phyloP scores from a whole-genome alignment of 371 early-diverging fungal genomes.

The Dichotomocladium elegans region DNA sequence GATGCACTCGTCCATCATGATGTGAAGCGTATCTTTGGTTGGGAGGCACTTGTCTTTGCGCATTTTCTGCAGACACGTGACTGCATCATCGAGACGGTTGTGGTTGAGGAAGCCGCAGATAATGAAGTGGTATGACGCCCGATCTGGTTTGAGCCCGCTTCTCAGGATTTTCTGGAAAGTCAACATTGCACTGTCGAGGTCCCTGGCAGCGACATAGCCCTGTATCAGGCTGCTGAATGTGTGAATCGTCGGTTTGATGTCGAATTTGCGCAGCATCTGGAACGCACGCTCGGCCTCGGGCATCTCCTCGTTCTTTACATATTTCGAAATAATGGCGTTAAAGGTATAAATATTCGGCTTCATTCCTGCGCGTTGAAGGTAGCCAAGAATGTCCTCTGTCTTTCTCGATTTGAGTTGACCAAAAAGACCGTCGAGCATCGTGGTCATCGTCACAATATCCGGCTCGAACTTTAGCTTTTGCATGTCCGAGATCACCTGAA shows the following conservation, averaged over 20 bases:
- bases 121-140: constrained; percentile 43
- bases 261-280: constrained; percentile 10
- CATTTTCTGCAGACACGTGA: constrained; percentile 31
- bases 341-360: constrained; percentile 42
- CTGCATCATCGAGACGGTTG: constrained; percentile 32
- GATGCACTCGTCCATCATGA: constrained; percentile 29
- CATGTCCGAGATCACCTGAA: constrained; percentile 37
- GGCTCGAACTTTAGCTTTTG: constrained; percentile 23
- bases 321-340: constrained; percentile 43
- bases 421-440: constrained; percentile 38
- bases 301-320: constrained; percentile 24
- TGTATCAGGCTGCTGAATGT: constrained; percentile 45
- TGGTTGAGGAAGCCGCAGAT: constrained; percentile 33
- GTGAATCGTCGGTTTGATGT: constrained; percentile 33
- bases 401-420: constrained; percentile 14
- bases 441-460: constrained; percentile 43
- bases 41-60: constrained; percentile 17
- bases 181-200: constrained; percentile 31
- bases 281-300: constrained; percentile 34
- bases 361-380: constrained; percentile 22
- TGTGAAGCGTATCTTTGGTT: constrained; percentile 36
- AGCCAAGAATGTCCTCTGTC: constrained; percentile 23
- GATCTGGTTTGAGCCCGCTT: constrained; percentile 29
- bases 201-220: constrained; percentile 26
- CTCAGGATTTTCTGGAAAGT: constrained; percentile 30